Evolutionary conservation across 2,329 filamentous ascomycete species (phyloP).

Genomic region (Coleophoma crateriformis): DNA sequence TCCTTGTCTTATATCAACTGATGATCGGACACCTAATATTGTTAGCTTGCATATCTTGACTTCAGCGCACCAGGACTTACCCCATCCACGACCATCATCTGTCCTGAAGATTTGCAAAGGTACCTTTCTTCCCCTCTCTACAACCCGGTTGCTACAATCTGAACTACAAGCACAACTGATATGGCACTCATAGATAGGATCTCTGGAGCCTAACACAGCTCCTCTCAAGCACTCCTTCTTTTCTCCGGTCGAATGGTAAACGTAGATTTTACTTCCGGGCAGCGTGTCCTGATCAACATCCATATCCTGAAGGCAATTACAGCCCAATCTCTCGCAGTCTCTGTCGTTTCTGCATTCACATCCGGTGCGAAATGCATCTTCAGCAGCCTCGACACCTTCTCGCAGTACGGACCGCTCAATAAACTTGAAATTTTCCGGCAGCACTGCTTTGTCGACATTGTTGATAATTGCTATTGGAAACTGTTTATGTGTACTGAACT

Average conservation of each 20-base stretch:
- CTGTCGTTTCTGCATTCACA: constrained; percentile 59
- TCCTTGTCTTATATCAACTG: constrained; percentile 58
- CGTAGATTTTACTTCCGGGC: constrained; percentile 26
- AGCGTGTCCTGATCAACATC: constrained; percentile 40
- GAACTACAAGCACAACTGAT: constrained; percentile 58
- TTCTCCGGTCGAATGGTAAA: constrained; percentile 52
- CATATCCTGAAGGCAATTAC: constrained; percentile 57
- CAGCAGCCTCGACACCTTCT: constrained; percentile 52
- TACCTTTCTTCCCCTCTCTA: constrained; percentile 67
- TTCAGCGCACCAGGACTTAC: constrained; percentile 31
- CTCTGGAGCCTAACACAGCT: constrained; percentile 44
- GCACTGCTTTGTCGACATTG: constrained; percentile 45
- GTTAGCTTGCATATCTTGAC: constrained; percentile 4
- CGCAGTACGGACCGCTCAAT: constrained; percentile 56
- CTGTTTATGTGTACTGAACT: constrained; percentile 41
- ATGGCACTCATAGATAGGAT: constrained; percentile 79
- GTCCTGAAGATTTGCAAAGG: constrained; percentile 76
- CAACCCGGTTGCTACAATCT: constrained; percentile 68
- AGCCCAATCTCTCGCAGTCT: constrained; percentile 61
- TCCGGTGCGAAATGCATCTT: constrained; percentile 59
- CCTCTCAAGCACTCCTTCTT: constrained; percentile 47
- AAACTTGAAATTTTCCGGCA: constrained; percentile 63
- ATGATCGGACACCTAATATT: constrained; percentile 53
- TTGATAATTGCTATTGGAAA: constrained; percentile 62
- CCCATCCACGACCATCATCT: constrained; percentile 65